Conservation (phyloP, 179 eudicot species). For the Beta lomatogona region DNA sequence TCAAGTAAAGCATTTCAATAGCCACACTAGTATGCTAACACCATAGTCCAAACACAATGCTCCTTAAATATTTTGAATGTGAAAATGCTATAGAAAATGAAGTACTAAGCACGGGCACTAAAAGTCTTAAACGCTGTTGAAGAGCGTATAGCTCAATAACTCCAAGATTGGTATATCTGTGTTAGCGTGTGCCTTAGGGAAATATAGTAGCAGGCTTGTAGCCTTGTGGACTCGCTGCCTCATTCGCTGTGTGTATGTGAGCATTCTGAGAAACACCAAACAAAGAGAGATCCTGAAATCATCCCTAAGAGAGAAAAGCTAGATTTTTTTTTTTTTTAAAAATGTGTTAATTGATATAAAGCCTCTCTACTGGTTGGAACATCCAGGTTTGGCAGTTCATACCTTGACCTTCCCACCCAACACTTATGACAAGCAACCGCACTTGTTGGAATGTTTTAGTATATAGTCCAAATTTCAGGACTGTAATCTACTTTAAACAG, state of each 20-base stretch:
- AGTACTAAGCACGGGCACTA: neutral
- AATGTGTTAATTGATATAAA: too few species aligned
- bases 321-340: neutral
- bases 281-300: neutral
- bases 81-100: neutral
- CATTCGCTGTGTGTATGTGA: neutral
- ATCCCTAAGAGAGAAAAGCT: too few species aligned
- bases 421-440: too few species aligned
- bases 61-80: neutral
- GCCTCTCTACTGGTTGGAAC: neutral
- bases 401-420: neutral
- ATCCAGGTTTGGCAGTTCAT: neutral
- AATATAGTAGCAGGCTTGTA: neutral
- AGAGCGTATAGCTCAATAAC: neutral
- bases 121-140: too few species aligned
- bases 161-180: neutral
- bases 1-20: neutral
- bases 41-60: neutral
- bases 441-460: neutral
- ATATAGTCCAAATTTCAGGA: neutral
- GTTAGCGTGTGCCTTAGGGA: neutral
- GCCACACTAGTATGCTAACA: neutral
- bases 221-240: neutral
- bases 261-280: neutral
- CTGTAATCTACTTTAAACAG: neutral